Percentiles rank a stretch among this genome's conserved stretches.
phyloP scores from a whole-genome alignment of 805 yeast genomes.

The Blastobotrys mokoenaii region DNA sequence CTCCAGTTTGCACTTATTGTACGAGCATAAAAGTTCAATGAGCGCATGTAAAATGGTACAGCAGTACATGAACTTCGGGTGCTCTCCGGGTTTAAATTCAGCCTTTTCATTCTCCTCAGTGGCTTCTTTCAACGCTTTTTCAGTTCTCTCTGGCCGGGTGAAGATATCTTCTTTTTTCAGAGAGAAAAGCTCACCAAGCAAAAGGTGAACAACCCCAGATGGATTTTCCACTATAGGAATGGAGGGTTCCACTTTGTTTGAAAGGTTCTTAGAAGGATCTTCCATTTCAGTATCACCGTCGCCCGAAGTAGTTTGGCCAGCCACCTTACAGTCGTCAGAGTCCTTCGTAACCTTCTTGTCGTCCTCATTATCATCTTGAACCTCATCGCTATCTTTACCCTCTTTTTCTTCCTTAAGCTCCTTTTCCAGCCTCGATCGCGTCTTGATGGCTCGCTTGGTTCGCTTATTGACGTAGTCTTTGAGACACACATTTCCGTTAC shows the following conservation, averaged over 20 bases:
- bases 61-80: constrained; percentile 54
- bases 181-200: constrained; percentile 59
- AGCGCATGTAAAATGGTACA: constrained; percentile 60
- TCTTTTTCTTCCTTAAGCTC: constrained; percentile 11
- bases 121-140: constrained; percentile 13
- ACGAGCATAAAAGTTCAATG: constrained; percentile 67
- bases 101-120: constrained; percentile 8
- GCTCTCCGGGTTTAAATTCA: constrained; percentile 26
- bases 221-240: constrained; percentile 9
- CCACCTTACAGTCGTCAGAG: constrained; percentile 14
- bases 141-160: constrained; percentile 19
- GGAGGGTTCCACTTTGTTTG: constrained; percentile 2
- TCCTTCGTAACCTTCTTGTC: neutral
- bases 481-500: constrained; percentile 17
- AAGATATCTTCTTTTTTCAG: constrained; percentile 33
- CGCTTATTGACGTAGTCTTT: constrained; percentile 16
- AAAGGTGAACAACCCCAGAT: constrained; percentile 54
- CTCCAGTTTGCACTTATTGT: constrained; percentile 73
- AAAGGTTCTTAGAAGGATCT: constrained; percentile 7
- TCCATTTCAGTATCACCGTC: constrained; percentile 13
- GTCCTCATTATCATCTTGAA: neutral
- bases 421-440: constrained; percentile 15
- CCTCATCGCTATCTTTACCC: constrained; percentile 13
- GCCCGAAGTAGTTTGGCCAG: neutral
- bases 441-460: constrained; percentile 5